Base-by-base conservation (phyloP, 805 yeast genomes). In the Pichia exigua region DNA sequence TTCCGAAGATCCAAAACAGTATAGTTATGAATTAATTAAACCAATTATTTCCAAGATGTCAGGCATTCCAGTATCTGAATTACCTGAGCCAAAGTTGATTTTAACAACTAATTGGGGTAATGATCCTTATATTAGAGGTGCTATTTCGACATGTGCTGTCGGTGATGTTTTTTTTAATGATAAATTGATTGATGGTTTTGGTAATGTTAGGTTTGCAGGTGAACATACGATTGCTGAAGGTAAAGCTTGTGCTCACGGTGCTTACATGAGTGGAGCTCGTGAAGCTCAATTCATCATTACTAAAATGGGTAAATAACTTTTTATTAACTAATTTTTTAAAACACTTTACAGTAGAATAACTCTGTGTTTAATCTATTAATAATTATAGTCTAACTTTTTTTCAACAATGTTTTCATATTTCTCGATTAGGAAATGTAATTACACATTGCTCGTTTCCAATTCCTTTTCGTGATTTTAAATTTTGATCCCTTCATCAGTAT, bases 211-310 rank as follows among this genome's bases (percentile, higher is more conserved):
- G 27, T 78, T 78, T 67, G 82, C 82, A 0, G 83, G 83, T 9
- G 83, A 78, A 57, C 80, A 76, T 50, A 73, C 80, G 24, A 66
- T 70, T 42, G 61, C 65, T 51, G 81, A 77, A 45, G 82, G 81
- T 2, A 73, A 74, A 21, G 79, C 80, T 2, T 75, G 79, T 61
- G 79, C 76, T 4, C 81, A 78, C 56, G 83, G 83, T 1, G 83
- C 83, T 0, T 78, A 74, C 57, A 51, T 64, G 38, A 76, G 81
- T 58, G 83, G 82, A 6, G 55, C 58, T 20, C 64, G 79, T 52
- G 81, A 76, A 46, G 82, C 80, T 4, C 51, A 54, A 8, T 21
- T 35, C 7, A 53, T 53, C 42, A 11, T 26, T 22, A 32, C 20
- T 5, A 50, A 38, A 32, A 13, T 52, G 26, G 44, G 42, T 39